phyloP scores from a whole-genome alignment of 2,329 filamentous ascomycete genomes.

The Fusarium tricinctum region DNA sequence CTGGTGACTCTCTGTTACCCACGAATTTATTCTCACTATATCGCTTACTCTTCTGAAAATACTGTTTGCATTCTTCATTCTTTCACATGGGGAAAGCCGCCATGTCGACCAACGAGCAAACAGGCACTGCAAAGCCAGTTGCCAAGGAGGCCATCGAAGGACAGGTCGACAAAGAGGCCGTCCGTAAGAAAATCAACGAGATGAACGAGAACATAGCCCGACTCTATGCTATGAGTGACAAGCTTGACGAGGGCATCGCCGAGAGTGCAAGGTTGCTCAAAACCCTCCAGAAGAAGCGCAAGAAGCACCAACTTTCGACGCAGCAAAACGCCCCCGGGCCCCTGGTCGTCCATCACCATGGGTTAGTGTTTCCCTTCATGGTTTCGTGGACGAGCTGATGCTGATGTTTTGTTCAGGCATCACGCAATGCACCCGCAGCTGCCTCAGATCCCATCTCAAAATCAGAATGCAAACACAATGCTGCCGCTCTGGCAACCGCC shows the following conservation, averaged over 20 bases:
- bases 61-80: background rate
- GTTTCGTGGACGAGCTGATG: background rate
- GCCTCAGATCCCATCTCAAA: too few relatives aligned
- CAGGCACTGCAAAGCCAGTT: background rate
- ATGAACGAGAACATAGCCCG: slow-evolving; percentile 10
- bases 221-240: slow-evolving; percentile 4
- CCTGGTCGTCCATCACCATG: background rate
- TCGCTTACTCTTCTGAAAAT: background rate
- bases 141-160: background rate
- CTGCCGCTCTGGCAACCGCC: too few relatives aligned
- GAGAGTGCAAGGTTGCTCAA: slow-evolving; percentile 10
- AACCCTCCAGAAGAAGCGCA: slow-evolving; percentile 2
- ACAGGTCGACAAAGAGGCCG: background rate
- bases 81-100: background rate
- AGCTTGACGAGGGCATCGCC: slow-evolving; percentile 3
- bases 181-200: background rate
- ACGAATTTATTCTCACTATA: background rate
- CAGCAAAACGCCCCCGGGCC: background rate
- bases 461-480: too few relatives aligned
- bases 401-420: background rate
- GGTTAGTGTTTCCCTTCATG: background rate
- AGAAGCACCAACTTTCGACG: background rate
- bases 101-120: slow-evolving; percentile 12
- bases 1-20: background rate
- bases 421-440: too few relatives aligned